A percentile compares a stretch with the other conserved stretches of the same genome.
Conservation (phyloP, 495 filamentous ascomycete species). For the Astrothelium macrocarpum region DNA sequence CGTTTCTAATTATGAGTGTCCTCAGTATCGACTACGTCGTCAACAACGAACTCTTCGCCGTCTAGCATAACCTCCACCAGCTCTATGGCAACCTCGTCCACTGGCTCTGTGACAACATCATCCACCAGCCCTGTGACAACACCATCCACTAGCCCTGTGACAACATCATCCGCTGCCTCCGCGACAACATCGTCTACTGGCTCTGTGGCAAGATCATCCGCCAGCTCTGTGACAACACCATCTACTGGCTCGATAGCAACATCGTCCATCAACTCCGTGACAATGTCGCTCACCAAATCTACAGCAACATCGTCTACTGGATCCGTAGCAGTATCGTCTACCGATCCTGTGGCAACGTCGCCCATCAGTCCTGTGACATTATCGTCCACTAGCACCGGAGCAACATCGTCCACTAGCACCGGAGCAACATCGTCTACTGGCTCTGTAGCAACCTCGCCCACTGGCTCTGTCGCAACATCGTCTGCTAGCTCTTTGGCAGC, state of each 20-base stretch:
- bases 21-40: too few species aligned
- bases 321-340: too few species aligned
- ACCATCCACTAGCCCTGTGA: neutral
- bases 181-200: neutral
- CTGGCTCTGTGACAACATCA: neutral
- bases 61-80: neutral
- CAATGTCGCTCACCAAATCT: neutral
- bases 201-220: neutral
- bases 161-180: neutral
- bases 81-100: neutral
- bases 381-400: too few species aligned
- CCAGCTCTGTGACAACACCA: neutral
- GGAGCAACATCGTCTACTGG: neutral
- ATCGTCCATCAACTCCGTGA: neutral
- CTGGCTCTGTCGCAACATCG: neutral
- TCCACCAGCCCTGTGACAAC: neutral
- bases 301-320: neutral
- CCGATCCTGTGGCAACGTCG: too few species aligned
- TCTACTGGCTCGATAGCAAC: neutral
- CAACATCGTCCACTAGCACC: too few species aligned
- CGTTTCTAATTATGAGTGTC: too few species aligned
- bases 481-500: neutral
- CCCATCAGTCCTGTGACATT: too few species aligned
- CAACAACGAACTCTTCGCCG: too few species aligned
- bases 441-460: neutral